Base-by-base conservation (phyloP, 805 yeast species). In the Starmerella khaoyaiensis region DNA sequence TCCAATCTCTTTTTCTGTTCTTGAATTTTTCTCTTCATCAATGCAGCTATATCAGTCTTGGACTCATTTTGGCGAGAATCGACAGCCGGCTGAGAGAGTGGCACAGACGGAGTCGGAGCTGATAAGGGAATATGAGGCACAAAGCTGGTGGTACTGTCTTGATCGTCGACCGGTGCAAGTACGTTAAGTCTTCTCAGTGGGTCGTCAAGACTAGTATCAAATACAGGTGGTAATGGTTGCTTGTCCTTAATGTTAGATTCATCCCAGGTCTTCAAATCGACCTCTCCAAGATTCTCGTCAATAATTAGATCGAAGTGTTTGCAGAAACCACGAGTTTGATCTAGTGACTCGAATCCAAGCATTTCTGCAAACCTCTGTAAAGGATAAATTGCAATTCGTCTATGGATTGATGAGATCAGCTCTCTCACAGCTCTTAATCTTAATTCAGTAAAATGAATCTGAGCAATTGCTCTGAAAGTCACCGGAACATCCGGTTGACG, bases 371-470 rank as follows among this genome's bases (percentile, higher is more conserved):
- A 55, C 8, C 67, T 54, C 1, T 52, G 49, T 0, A 72, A 64
- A 4, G 74, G 64, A 42, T 76, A 71, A 1, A 83, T 77, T 17
- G 30, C 33, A 10, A 17, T 78, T 2, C 82, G 76, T 40, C 75
- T 67, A 51, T 86, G 93, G 40, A 72, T 68, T 0, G 84, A 62
- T 40, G 71, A 63, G 4, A 79, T 61, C 61, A 90, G 63, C 0
- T 82, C 62, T 48, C 71, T 72, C 39, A 87, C 53, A 0, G 87
- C 84, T 31, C 96, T 59, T 3, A 84, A 64, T 40, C 83, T 87
- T 14, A 45, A 16, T 4, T n/a, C 25, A 49, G 79, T 80, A 52
- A 82, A 73, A 48, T 79, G 84, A 2, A 76, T 72, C 54, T 90
- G 94, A 15, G 81, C 58, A 26, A 87, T 59, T 41, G 87, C 83